A percentile compares a stretch with the other conserved stretches of the same genome.
These are phyloP conservation scores for Gryganskiella cystojenkinii DNA, from an alignment of 192 early-diverging fungal species.

Conservation along the genomic window DNA sequence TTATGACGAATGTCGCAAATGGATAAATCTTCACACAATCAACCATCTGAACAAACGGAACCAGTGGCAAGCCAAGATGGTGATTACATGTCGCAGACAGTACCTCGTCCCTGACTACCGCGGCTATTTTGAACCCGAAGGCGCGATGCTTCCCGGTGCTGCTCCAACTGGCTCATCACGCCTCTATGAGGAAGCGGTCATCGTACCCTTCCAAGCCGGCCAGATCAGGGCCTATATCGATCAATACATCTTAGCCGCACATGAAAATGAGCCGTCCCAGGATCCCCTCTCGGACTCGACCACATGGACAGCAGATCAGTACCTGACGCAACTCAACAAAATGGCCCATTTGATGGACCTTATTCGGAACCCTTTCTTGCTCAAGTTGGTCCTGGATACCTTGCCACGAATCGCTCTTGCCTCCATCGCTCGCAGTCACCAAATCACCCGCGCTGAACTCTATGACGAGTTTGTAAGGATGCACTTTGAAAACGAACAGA, in stretches of 20 bases:
- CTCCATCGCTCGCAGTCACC: not conserved
- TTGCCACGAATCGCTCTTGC: not conserved
- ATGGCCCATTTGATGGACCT: slow-evolving; percentile 7
- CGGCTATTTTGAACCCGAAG: not conserved
- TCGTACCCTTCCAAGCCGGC: not conserved
- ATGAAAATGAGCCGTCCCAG: not conserved
- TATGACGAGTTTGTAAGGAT: slow-evolving; percentile 3
- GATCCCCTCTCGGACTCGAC: not conserved
- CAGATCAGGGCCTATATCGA: slow-evolving; percentile 1
- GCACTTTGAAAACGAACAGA: not conserved
- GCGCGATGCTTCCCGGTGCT: not conserved
- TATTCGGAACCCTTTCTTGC: slow-evolving; percentile 8
- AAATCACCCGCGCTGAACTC: slow-evolving; percentile 4
- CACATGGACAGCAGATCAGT: not conserved
- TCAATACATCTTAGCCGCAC: not conserved
- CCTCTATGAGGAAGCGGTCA: slow-evolving; percentile 7
- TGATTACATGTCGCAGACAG: slow-evolving; percentile 1
- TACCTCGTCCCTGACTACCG: not conserved
- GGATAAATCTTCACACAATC: not conserved
- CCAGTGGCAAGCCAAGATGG: slow-evolving; percentile 6
- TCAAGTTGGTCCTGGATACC: not conserved
- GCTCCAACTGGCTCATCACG: not conserved
- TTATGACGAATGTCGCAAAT: not conserved
- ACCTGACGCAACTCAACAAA: not conserved
- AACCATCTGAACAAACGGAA: not conserved